Evolutionary conservation across 2,329 filamentous ascomycete species (phyloP), one percentile per base, ranked within the genome.

Genomic region (Cladorrhinum sp.): DNA sequence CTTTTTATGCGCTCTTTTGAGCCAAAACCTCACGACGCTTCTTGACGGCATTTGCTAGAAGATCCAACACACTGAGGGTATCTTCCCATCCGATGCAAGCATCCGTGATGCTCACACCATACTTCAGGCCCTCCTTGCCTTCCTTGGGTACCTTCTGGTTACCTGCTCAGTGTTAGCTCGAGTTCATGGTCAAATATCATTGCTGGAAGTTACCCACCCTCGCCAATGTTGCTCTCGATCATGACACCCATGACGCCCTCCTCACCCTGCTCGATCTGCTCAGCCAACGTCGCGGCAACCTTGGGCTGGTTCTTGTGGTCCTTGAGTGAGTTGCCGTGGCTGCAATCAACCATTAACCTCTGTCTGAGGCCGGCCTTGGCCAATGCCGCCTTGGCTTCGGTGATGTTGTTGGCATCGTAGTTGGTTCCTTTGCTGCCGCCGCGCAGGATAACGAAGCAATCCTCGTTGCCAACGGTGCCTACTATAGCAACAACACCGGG

Each of bases 211-310:
- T 22, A 72, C 81, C 70, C 75, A 89, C 90, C 93, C 79, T 97
- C 93, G 70, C 93, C 89, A 78, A 98, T 96, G 76, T 98, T 91
- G 76, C 91, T 96, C 81, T 99, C 95, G 71, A 99, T 96, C 95
- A 99, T 99, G 62, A 98, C 91, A 70, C 95, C 95, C 86, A 97
- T 93, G 71, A 99, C 95, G 53, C 81, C 89, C 2, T 84, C 83
- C 79, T 98, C 93, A 36, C 95, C 95, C 60, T 83, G 85, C 58
- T 88, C 82, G 62, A 99, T 90, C 78, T 99, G 95, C 71, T 90
- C 87, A 1, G 91, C 92, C 60, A 99, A 75, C 10, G 81, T 84
- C 55, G 86, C 87, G 2, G 92, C 93, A 20, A 99, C 95, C 82
- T 93, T 92, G 67, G 93, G 93, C 78, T 99, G 95, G 77, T 98